phyloP scores from a whole-genome alignment of 1,284 basidiomycete genomes.

The Phlebopus sp. region DNA sequence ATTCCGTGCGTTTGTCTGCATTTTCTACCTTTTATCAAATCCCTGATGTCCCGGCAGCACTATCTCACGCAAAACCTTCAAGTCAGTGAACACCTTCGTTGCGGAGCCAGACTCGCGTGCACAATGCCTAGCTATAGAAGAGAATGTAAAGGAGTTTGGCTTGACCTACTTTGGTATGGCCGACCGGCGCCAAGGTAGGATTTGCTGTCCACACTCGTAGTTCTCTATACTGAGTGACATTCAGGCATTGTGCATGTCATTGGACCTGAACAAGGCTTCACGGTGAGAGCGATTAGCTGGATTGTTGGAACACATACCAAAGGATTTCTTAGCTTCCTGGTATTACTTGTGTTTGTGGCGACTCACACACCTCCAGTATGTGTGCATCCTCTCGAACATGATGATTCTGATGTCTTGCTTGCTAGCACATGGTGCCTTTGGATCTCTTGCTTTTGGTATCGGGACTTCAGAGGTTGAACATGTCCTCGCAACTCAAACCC shows the following conservation, averaged over 20 bases:
- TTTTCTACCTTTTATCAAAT: constrained; percentile 7
- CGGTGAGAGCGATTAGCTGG: constrained; percentile 43
- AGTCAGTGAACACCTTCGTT: constrained; percentile 76
- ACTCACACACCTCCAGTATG: constrained; percentile 90
- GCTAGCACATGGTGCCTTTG: constrained; percentile 91
- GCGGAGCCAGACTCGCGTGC: constrained; percentile 86
- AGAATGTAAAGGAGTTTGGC: constrained; percentile 94
- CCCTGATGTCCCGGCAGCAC: constrained; percentile 52
- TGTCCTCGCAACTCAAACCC: constrained; percentile 93
- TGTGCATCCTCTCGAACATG: constrained; percentile 8
- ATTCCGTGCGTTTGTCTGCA: constrained; percentile 73
- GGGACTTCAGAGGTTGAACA: constrained; percentile 97
- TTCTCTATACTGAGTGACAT: constrained; percentile 9
- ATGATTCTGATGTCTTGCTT: constrained; percentile 4
- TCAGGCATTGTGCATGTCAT: constrained; percentile 94
- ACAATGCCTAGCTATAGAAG: constrained; percentile 90
- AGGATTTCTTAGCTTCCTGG: constrained; percentile 71
- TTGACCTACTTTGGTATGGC: constrained; percentile 94
- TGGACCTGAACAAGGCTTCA: constrained; percentile 96
- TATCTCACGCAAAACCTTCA: constrained; percentile 82
- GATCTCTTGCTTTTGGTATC: constrained; percentile 94
- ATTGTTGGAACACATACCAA: constrained; percentile 2
- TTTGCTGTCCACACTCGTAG: not conserved
- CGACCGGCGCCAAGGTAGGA: constrained; percentile 81
- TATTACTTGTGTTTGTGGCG: constrained; percentile 94